Conservation (phyloP, 169 alveolate species). For the Neospora caninum region DNA sequence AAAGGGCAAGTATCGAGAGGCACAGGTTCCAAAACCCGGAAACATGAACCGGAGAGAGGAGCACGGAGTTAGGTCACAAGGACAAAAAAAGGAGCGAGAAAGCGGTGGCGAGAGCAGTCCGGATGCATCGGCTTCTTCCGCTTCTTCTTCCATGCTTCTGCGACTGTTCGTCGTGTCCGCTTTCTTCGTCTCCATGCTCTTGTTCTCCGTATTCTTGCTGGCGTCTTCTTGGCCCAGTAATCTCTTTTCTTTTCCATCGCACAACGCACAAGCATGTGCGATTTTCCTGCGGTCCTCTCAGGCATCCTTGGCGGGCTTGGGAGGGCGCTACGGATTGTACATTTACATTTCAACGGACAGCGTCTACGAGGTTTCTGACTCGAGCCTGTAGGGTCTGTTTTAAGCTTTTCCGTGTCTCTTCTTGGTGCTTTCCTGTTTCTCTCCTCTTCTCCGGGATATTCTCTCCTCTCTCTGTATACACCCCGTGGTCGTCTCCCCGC, state of each 20-base stretch:
- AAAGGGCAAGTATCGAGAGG: no score
- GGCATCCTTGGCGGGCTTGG: conserved; percentile 25
- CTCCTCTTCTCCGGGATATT: not conserved
- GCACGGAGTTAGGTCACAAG: no score
- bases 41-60: no score
- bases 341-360: conserved; percentile 38
- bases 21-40: no score
- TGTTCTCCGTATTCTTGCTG: not conserved
- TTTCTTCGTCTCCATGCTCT: no score
- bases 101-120: no score
- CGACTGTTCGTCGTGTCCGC: no score
- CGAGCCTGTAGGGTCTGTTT: not conserved
- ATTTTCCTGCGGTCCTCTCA: not conserved
- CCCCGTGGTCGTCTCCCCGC: not conserved
- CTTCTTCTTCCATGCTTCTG: no score
- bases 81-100: no score
- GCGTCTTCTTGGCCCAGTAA: not conserved
- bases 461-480: not conserved
- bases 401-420: not conserved
- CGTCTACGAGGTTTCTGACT: conserved; percentile 34
- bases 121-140: no score
- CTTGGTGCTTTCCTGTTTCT: not conserved
- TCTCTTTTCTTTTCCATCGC: not conserved
- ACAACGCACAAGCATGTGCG: not conserved
- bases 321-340: not conserved